These are phyloP conservation scores for Bonia amplexicaulis DNA, from an alignment of 176 grass and related monocot genomes.

Conservation along the genomic window DNA sequence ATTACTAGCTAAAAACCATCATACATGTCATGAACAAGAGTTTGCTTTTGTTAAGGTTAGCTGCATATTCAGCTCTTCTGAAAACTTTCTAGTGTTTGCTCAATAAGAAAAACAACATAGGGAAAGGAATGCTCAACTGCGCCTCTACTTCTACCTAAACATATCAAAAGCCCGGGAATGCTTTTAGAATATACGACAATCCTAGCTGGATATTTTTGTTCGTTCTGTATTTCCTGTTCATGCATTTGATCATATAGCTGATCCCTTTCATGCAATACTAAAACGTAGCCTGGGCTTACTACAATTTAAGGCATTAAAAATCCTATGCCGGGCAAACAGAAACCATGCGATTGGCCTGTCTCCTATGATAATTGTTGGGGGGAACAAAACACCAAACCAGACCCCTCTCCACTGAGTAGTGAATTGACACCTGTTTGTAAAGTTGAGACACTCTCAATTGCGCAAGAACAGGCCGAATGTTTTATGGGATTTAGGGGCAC, in stretches of 20 bases:
- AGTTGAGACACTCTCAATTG: slow-evolving; percentile 51
- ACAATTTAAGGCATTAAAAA: slow-evolving; percentile 66
- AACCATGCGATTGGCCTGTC: slow-evolving; percentile 61
- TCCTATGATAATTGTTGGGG: slow-evolving; percentile 34
- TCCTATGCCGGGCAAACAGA: slow-evolving; percentile 54
- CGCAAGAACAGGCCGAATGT: slow-evolving; percentile 40
- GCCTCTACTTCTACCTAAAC: not conserved
- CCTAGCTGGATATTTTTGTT: not conserved
- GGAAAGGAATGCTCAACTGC: not conserved
- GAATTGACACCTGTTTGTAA: slow-evolving; percentile 61
- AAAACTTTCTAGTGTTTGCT: not conserved
- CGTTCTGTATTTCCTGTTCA: not conserved
- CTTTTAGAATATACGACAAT: not conserved
- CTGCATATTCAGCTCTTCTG: not conserved
- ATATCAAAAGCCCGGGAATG: slow-evolving; percentile 17
- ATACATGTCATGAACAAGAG: not conserved
- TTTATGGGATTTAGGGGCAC: slow-evolving; percentile 49
- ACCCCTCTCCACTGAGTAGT: slow-evolving; percentile 39
- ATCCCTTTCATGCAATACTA: slow-evolving; percentile 46
- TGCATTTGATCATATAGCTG: slow-evolving; percentile 21
- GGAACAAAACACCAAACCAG: slow-evolving; percentile 42
- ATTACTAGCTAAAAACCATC: not conserved
- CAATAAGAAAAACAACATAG: slow-evolving; percentile 15
- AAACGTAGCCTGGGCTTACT: slow-evolving; percentile 46
- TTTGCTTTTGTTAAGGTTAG: not conserved